A percentile compares a stretch with the other conserved stretches of the same genome.
Evolutionary conservation across 495 filamentous ascomycete genomes (phyloP).

Genomic region (Neurospora sp.): DNA sequence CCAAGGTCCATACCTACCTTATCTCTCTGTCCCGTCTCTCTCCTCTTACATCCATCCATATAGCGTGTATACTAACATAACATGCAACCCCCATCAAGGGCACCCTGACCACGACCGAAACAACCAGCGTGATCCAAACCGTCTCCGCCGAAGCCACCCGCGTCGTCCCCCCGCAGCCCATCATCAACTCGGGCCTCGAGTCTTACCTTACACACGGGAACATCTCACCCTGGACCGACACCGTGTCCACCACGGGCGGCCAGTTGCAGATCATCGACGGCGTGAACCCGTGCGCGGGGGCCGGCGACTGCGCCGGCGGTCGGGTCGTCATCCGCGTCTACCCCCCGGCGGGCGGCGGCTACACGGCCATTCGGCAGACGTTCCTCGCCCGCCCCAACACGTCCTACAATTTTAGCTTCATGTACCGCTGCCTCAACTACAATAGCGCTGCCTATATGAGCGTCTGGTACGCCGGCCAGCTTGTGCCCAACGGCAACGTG

Average conservation of each 20-base stretch:
- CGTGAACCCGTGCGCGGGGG: conserved; percentile 8
- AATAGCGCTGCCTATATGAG: background rate
- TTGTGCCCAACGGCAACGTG: background rate
- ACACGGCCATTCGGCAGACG: conserved; percentile 2
- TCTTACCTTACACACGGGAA: conserved; percentile 4
- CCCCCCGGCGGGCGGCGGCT: conserved; percentile 5
- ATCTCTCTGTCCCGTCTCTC: background rate
- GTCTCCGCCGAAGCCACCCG: conserved; percentile 1
- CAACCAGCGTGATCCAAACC: conserved; percentile 4
- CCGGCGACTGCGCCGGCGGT: conserved; percentile 9
- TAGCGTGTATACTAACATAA: background rate
- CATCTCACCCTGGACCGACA: conserved; percentile 10
- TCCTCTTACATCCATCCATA: background rate
- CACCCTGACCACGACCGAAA: conserved; percentile 2
- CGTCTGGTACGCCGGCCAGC: background rate
- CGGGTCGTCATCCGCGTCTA: conserved; percentile 8
- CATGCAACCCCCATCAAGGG: background rate
- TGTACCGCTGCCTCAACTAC: conserved; percentile 18
- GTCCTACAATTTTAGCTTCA: conserved; percentile 7
- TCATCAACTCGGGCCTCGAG: conserved; percentile 10
- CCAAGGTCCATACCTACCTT: background rate
- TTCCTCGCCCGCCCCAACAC: conserved; percentile 10
- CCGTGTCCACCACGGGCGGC: conserved; percentile 3
- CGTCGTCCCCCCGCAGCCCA: conserved; percentile 4
- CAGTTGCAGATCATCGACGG: conserved; percentile 7